These are phyloP conservation scores for Neonectria magnoliae DNA, from an alignment of 2,329 filamentous ascomycete genomes.

Conservation along the genomic window DNA sequence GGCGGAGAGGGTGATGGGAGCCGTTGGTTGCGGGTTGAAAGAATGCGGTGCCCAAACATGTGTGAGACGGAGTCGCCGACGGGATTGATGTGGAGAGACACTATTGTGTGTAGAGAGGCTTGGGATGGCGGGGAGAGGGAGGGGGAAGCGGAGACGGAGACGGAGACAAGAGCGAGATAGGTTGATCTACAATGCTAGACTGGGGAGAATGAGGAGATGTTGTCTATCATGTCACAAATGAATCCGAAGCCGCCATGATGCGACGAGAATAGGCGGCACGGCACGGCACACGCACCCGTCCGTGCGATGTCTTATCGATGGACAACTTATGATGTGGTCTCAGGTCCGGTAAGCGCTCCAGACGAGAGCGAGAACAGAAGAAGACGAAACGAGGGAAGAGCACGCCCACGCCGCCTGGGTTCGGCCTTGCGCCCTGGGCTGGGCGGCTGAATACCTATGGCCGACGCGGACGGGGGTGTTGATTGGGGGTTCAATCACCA, in stretches of 20 bases:
- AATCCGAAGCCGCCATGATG: conserved; percentile 1
- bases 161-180: conserved; percentile 17
- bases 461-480: background rate
- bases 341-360: conserved; percentile 9
- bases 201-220: conserved; percentile 3
- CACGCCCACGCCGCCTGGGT: conserved; percentile 1
- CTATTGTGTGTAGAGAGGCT: background rate
- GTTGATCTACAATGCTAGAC: background rate
- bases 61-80: conserved; percentile 14
- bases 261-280: conserved; percentile 9
- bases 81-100: conserved; percentile 10
- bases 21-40: conserved; percentile 7
- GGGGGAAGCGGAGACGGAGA: background rate
- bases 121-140: background rate
- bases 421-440: conserved; percentile 8
- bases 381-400: background rate
- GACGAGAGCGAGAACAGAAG: background rate
- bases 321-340: background rate
- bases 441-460: background rate
- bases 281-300: background rate
- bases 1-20: background rate
- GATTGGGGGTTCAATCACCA: background rate
- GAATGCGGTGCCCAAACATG: conserved; percentile 5
- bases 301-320: conserved; percentile 2
- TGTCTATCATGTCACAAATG: conserved; percentile 5